Percentiles rank a stretch among this genome's conserved stretches.
Conservation (phyloP, 202 grass and related monocot species). For the Setaria italica region DNA sequence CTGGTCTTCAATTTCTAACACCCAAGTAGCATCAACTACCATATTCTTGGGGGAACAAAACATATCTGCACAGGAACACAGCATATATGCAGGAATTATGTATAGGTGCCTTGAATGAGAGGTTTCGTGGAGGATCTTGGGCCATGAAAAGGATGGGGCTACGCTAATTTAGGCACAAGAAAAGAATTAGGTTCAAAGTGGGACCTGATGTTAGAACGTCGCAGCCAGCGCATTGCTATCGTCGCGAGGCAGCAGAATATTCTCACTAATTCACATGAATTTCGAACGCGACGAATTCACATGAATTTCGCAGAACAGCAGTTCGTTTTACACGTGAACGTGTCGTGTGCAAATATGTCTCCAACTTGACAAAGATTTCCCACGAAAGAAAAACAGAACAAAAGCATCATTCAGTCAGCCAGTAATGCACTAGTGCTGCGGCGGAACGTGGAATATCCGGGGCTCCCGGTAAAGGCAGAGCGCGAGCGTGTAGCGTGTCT, state of each 20-base stretch:
- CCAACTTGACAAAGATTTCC: not conserved
- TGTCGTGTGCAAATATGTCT: not conserved
- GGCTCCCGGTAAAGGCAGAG: conserved; percentile 19
- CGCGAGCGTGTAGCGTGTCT: not conserved
- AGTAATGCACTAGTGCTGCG: not conserved
- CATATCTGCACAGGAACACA: not conserved
- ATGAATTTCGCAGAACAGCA: too few relatives aligned
- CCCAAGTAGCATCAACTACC: not conserved
- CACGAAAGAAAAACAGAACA: not conserved
- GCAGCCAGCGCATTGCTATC: not conserved
- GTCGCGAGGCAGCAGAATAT: not conserved
- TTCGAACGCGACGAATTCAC: not conserved
- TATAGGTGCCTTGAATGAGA: conserved; percentile 14
- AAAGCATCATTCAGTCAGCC: not conserved
- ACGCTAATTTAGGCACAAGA: conserved; percentile 19
- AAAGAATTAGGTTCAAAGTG: conserved; percentile 46
- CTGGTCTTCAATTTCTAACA: not conserved
- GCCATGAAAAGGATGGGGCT: conserved; percentile 14
- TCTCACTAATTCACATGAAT: not conserved
- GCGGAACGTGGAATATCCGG: not conserved
- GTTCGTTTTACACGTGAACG: not conserved
- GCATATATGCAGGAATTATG: not conserved
- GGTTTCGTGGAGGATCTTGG: conserved; percentile 22
- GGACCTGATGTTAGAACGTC: conserved; percentile 1
- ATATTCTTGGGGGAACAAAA: not conserved